Percentiles rank a stretch among this genome's conserved stretches.
These are phyloP conservation scores for Peterozyma xylosa DNA, from an alignment of 805 yeast genomes.

Conservation along the genomic window DNA sequence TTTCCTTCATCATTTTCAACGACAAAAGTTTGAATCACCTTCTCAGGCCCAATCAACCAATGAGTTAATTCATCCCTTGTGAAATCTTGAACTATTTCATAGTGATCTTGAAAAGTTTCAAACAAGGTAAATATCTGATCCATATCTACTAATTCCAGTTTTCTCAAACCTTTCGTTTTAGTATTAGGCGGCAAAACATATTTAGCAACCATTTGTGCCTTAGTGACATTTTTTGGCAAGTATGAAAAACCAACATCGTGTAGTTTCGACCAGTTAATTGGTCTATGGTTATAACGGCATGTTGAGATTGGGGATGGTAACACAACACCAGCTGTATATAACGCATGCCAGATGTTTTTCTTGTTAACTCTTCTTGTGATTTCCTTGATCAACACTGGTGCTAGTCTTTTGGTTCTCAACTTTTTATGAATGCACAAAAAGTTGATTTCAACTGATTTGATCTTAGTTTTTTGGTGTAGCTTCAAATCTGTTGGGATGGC, in stretches of 20 bases:
- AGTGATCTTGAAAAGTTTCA: constrained; percentile 55
- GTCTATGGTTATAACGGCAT: constrained; percentile 89
- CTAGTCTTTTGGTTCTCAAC: constrained; percentile 84
- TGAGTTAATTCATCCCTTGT: constrained; percentile 61
- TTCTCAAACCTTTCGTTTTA: constrained; percentile 47
- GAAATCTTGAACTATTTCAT: constrained; percentile 68
- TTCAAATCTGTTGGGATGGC: constrained; percentile 75
- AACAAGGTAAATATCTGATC: constrained; percentile 57
- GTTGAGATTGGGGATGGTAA: constrained; percentile 89
- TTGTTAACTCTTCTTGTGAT: constrained; percentile 88
- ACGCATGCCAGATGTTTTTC: constrained; percentile 87
- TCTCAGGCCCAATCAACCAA: constrained; percentile 61
- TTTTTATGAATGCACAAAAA: constrained; percentile 93
- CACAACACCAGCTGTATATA: constrained; percentile 87
- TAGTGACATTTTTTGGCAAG: constrained; percentile 65
- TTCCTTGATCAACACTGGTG: constrained; percentile 91
- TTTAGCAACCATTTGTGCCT: constrained; percentile 55
- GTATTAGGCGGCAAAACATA: constrained; percentile 49
- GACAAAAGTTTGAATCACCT: constrained; percentile 69
- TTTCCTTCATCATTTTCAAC: constrained; percentile 56
- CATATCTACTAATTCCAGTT: constrained; percentile 52
- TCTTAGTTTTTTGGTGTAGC: constrained; percentile 41
- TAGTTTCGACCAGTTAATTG: constrained; percentile 85
- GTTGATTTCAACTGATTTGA: constrained; percentile 81
- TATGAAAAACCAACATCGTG: constrained; percentile 86